Base-by-base conservation (phyloP, 1,284 basidiomycete species). In the Ceratobasidium sp. region DNA sequence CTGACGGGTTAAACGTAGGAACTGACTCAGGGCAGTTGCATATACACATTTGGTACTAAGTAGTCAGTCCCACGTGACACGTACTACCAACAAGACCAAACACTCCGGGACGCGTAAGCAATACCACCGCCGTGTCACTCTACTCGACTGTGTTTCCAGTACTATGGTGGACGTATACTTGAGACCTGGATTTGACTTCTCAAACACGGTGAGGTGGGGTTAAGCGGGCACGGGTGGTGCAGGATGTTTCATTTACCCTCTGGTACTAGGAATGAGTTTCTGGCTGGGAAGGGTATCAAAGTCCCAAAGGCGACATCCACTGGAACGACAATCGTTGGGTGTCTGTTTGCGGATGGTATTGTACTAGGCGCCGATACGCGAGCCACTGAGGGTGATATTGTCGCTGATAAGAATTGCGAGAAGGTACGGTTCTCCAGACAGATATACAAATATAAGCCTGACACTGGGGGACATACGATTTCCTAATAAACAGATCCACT, bases 331-430 rank as follows among this genome's bases (percentile, higher is more conserved):
- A 98, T 99, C 82, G 94, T 95, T n/a, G 98, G 97, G 34, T 95
- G 95, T 80, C 84, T 98, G 74, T 99, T 94, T 82, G 91, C 91
- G 78, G 95, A 95, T 81, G 98, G 97, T 3, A 90, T 99, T 76
- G 90, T 98, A 16, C 89, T 99, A 13, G 98, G 97, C 56, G 98
- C 98, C 43, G 98, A 99, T 83, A 99, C 98, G 0, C 88, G 97
- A 79, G 95, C 96, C 1, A 98, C 97, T 0, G 94, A 92, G 78
- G 97, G 97, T 0, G 89, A 91, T 27, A 98, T 99, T 79, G 95
- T 99, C 16, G 96, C 96, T 0, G 97, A 98, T 86, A 98, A 98
- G 90, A 98, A 98, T 84, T 99, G 97, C 83, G 97, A 98, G 86
- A 99, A 99, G 92, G 95, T 95, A 74, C 69, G 85, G 61, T 61